Evolutionary conservation across 1,139 yeast species (phyloP), one percentile per base, ranked within the genome.

Genomic region (Sugiyamaella xylanicola): DNA sequence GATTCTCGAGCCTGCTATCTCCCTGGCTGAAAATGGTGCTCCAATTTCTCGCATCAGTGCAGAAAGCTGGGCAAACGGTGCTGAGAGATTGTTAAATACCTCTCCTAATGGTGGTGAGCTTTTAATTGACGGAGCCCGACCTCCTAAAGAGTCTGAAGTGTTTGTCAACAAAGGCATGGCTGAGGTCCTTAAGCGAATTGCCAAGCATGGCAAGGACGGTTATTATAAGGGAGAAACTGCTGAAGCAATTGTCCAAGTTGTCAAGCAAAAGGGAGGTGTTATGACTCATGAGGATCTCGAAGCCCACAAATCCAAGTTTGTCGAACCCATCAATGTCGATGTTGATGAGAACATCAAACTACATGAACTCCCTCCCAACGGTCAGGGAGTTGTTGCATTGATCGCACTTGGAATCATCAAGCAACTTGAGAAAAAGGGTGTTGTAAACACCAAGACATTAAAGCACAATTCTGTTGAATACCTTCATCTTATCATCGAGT

Each of bases 361-460:
- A 40, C 85, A 89, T 86, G 93, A 86, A 67, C 84, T 86, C 58
- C 93, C 95, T 5, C 95, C 95, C 27, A 87, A 85, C 67, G 91
- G 95, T 3, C 89, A 87, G 55, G 95, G 95, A 1, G 72, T 87
- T 37, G 87, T 87, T 47, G 93, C 91, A 0, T 73, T 87, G 48
- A 71, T 86, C 44, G 83, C 92, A 0, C 70, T 86, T 53, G 95
- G 95, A 0, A 74, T 85, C 46, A 78, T 88, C 58, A 80, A 79
- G 60, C 80, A 81, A 45, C 81, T 83, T 52, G 76, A 74, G 16
- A 61, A 69, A 32, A 63, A 65, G 43, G 81, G 82, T 0, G 70
- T 65, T 8, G 74, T 85, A 29, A 74, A 82, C 53, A 68, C 86
- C 45, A 63, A 70, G 21, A 63, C 70, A 2, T 59, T 85, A 65